phyloP scores from a whole-genome alignment of 768 basidiomycete genomes.

The Tephrocybe sp. region DNA sequence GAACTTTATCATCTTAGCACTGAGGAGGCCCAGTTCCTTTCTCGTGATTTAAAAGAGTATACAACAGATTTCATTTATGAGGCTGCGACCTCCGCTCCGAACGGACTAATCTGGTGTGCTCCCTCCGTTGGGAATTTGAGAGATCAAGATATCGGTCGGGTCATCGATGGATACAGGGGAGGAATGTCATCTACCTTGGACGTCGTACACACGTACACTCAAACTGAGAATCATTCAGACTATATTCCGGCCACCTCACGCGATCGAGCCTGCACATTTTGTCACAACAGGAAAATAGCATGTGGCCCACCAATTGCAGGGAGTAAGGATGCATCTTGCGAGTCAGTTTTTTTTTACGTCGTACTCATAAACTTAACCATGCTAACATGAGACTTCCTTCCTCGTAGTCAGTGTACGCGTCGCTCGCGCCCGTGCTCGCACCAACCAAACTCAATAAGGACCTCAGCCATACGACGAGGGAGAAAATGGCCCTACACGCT shows the following conservation, averaged over 20 bases:
- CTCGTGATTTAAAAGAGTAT: too few species aligned
- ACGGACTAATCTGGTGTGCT: too few species aligned
- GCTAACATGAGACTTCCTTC: background rate
- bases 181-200: background rate
- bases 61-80: too few species aligned
- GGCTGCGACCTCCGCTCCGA: too few species aligned
- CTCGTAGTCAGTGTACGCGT: background rate
- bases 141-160: background rate
- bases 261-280: background rate
- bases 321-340: background rate
- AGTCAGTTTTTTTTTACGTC: background rate
- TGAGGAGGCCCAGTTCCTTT: too few species aligned
- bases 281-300: background rate
- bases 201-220: background rate
- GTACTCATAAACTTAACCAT: background rate
- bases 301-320: background rate
- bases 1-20: too few species aligned
- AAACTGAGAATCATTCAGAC: background rate
- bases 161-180: background rate
- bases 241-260: background rate
- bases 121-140: too few species aligned
- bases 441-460: background rate
- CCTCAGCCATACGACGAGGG: background rate
- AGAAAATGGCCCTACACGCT: background rate
- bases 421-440: background rate